Conservation (phyloP, 2,329 filamentous ascomycete species). For the Elsinoe batatas region DNA sequence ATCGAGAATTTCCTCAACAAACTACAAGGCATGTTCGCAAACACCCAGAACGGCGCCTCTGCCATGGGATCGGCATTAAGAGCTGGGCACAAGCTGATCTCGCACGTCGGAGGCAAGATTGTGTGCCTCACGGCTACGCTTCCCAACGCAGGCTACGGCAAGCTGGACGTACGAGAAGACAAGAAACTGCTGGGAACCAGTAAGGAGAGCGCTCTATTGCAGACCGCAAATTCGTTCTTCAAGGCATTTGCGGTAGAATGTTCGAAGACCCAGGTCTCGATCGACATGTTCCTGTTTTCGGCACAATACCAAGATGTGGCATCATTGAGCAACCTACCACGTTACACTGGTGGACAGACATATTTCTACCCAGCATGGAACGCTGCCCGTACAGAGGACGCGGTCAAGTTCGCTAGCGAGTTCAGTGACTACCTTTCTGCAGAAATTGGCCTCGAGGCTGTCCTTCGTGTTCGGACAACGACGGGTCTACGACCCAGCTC, state of each 20-base stretch:
- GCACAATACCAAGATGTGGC: constrained; percentile 96
- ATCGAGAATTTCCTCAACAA: constrained; percentile 86
- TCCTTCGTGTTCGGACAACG: constrained; percentile 87
- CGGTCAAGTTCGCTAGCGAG: constrained; percentile 93
- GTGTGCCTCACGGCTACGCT: constrained; percentile 82
- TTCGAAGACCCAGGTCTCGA: constrained; percentile 96
- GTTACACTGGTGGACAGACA: constrained; percentile 94
- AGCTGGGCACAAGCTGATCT: constrained; percentile 92
- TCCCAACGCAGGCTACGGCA: constrained; percentile 81
- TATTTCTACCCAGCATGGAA: constrained; percentile 99
- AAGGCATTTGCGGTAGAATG: constrained; percentile 99
- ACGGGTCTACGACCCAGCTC: constrained; percentile 93
- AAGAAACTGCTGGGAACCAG: constrained; percentile 91
- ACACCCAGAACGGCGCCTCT: constrained; percentile 80
- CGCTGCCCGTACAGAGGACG: constrained; percentile 83
- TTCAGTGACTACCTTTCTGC: constrained; percentile 95
- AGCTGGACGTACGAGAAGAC: constrained; percentile 87
- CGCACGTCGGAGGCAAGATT: constrained; percentile 88
- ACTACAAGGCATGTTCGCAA: constrained; percentile 93
- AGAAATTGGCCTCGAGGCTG: constrained; percentile 91
- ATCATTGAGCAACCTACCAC: constrained; percentile 84
- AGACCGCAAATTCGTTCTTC: constrained; percentile 93
- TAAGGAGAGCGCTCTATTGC: constrained; percentile 77
- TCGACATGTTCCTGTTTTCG: constrained; percentile 96
- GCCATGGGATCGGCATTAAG: constrained; percentile 90